Evolutionary conservation across 1,284 basidiomycete species (phyloP), one percentile per base, ranked within the genome.

Genomic region (Malassezia cuniculi): DNA sequence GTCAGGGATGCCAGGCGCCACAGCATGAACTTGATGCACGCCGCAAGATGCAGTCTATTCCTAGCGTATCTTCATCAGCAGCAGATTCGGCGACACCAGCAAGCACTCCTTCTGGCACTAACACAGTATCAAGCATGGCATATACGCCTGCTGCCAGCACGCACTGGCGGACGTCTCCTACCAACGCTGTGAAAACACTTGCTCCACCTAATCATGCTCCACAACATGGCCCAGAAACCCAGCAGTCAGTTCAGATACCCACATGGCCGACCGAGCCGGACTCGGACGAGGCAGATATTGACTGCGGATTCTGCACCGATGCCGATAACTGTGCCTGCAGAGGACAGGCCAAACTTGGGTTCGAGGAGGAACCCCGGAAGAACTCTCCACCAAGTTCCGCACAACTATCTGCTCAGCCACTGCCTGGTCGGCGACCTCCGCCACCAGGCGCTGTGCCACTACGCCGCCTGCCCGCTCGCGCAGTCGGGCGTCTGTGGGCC

Each of bases 301-400:
- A 57, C 17, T 61, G 58, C 25, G 57, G 57, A 3, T 61, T 61
- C 34, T 61, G 58, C 37, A 52, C 54, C 7, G 58, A 59, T 31
- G 50, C 43, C 6, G 44, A 38, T 1, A 50, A 53, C 4, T 61
- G 58, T 25, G 56, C 57, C 3, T 61, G 58, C 29, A 44, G 54
- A 4, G 58, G 43, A 20, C 29, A 43, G 28, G 46, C 46, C 2
- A 18, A 19, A 16, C 26, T 48, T 5, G 20, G 39, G 9, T 17
- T 38, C 7, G 46, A 34, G 8, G 45, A 47, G n/a, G 21, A 31
- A 16, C 15, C 21, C 9, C 9, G 9, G 8, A 8, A 26, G 25
- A 26, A 26, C 25, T 26, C 25, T n/a, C n/a, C n/a, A n/a, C n/a
- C n/a, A n/a, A n/a, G n/a, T n/a, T n/a, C n/a, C n/a, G n/a, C n/a